These are phyloP conservation scores for Cardamine chenopodiifolia DNA, from an alignment of 345 rosid genomes.

Conservation along the genomic window DNA sequence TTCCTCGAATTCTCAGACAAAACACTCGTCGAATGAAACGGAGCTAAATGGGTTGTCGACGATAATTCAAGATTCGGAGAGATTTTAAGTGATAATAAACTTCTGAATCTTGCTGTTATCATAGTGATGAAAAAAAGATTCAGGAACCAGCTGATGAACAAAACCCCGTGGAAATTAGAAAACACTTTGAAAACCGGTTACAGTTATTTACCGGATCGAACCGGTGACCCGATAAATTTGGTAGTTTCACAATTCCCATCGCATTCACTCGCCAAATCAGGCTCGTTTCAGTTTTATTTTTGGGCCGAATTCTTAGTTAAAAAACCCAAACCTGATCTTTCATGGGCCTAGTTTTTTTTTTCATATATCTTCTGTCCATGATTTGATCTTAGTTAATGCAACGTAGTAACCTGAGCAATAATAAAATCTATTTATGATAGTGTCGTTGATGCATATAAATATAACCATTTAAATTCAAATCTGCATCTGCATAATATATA, in stretches of 20 bases:
- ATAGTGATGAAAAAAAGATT: too few relatives aligned
- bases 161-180: too few relatives aligned
- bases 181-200: too few relatives aligned
- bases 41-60: neutral
- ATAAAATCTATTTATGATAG: neutral
- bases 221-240: neutral
- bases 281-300: neutral
- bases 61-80: too few relatives aligned
- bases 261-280: neutral
- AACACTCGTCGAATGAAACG: conserved; percentile 42
- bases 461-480: neutral
- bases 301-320: neutral
- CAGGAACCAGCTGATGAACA: too few relatives aligned
- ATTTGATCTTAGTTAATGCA: neutral
- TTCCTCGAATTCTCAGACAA: conserved; percentile 35
- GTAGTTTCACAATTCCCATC: neutral
- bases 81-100: too few relatives aligned
- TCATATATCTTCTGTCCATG: neutral
- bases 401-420: neutral
- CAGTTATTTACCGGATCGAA: neutral
- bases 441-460: neutral
- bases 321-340: neutral
- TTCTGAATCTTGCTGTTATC: too few relatives aligned
- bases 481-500: neutral
- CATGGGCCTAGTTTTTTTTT: neutral